Conservation (phyloP, 2,329 filamentous ascomycete species). For the Colletotrichum tofieldiae region DNA sequence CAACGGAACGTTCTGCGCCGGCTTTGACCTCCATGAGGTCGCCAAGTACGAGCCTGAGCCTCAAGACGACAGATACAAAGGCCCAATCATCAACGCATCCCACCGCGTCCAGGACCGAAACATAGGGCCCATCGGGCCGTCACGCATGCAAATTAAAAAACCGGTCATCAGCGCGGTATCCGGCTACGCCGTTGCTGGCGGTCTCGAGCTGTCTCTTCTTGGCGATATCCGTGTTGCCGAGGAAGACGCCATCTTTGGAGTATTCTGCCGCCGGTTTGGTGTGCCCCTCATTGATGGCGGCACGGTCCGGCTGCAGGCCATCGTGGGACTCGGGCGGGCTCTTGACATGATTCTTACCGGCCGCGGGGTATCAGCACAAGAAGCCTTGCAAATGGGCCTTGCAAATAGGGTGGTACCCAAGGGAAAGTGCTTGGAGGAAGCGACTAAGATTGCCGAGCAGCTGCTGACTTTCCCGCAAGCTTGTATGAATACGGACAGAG, state of each 20-base stretch:
- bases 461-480: slow-evolving; percentile 65
- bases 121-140: slow-evolving; percentile 67
- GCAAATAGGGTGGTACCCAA: slow-evolving; percentile 67
- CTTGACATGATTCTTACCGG: slow-evolving; percentile 73
- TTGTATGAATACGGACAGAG: slow-evolving; percentile 67
- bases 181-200: slow-evolving; percentile 69
- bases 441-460: slow-evolving; percentile 61
- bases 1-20: slow-evolving; percentile 66
- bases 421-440: slow-evolving; percentile 65
- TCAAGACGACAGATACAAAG: slow-evolving; percentile 7
- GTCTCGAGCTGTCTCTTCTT: slow-evolving; percentile 65
- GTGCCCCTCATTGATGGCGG: slow-evolving; percentile 57
- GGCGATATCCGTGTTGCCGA: slow-evolving; percentile 69
- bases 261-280: slow-evolving; percentile 67
- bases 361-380: slow-evolving; percentile 61
- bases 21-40: slow-evolving; percentile 66
- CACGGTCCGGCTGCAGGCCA: slow-evolving; percentile 66
- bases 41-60: slow-evolving; percentile 44
- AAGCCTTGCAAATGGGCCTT: slow-evolving; percentile 67
- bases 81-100: slow-evolving; percentile 26
- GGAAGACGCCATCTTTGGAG: slow-evolving; percentile 67
- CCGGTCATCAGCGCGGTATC: slow-evolving; percentile 67
- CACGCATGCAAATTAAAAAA: slow-evolving; percentile 64
- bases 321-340: slow-evolving; percentile 67
- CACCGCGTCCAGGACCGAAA: slow-evolving; percentile 46